These are phyloP conservation scores for Penicillium salamii DNA, from an alignment of 495 filamentous ascomycete genomes.

Conservation along the genomic window DNA sequence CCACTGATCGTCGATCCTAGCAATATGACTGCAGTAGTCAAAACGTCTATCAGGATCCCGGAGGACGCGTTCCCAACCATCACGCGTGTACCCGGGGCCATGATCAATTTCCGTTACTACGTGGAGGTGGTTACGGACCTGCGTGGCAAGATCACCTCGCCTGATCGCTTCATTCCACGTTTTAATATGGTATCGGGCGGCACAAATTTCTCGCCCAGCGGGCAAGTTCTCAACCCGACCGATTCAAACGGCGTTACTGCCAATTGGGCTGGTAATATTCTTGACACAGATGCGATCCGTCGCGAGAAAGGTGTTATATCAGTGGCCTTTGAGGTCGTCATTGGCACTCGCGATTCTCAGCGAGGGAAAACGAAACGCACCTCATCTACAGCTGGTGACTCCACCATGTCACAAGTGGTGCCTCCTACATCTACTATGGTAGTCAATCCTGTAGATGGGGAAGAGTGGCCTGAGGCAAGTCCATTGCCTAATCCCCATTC, in stretches of 20 bases:
- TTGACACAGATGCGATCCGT: conserved; percentile 85
- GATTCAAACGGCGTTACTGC: conserved; percentile 41
- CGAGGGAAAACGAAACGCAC: conserved; percentile 47
- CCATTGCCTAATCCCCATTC: conserved; percentile 20
- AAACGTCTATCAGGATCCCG: conserved; percentile 77
- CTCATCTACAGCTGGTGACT: conserved; percentile 22
- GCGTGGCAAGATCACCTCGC: conserved; percentile 75
- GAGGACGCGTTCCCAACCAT: conserved; percentile 94
- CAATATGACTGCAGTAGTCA: conserved; percentile 73
- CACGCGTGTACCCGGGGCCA: conserved; percentile 76
- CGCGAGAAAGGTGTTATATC: conserved; percentile 86
- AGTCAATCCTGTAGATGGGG: conserved; percentile 23
- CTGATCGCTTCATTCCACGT: conserved; percentile 60
- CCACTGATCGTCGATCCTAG: conserved; percentile 81
- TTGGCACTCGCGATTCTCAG: conserved; percentile 82
- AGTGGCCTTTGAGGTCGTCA: conserved; percentile 75
- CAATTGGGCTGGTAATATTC: conserved; percentile 69
- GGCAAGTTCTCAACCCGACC: conserved; percentile 43
- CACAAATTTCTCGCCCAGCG: conserved; percentile 45
- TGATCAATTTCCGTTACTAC: conserved; percentile 92
- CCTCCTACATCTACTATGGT: conserved; percentile 2
- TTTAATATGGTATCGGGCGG: conserved; percentile 52
- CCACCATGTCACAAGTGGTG: conserved; percentile 14
- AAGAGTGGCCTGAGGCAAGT: conserved; percentile 29
- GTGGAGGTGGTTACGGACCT: conserved; percentile 90